These are phyloP conservation scores for Colletotrichum tamarilloi DNA, from an alignment of 2,329 filamentous ascomycete genomes.

Conservation along the genomic window DNA sequence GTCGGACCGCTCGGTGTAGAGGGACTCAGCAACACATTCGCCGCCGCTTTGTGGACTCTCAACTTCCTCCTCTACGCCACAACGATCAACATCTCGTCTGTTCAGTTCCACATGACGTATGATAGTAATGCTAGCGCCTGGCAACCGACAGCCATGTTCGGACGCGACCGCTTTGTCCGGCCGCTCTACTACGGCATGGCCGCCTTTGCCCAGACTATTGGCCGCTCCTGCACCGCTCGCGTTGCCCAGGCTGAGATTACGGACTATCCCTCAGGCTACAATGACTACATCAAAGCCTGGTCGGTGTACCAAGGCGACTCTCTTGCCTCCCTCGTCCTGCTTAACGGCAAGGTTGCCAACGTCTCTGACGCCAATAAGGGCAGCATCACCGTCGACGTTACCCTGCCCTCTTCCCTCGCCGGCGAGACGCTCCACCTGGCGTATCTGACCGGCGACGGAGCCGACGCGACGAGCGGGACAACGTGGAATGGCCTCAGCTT, in stretches of 20 bases:
- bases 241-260: constrained; percentile 21
- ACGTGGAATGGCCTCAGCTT: constrained; percentile 33
- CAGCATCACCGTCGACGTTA: constrained; percentile 16
- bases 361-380: constrained; percentile 24
- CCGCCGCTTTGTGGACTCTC: constrained; percentile 26
- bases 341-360: constrained; percentile 32
- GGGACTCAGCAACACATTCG: constrained; percentile 30
- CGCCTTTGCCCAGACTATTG: constrained; percentile 29
- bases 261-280: constrained; percentile 11
- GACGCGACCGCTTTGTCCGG: constrained; percentile 30
- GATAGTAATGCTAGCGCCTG: constrained; percentile 32
- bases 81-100: constrained; percentile 30
- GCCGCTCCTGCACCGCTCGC: constrained; percentile 28
- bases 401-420: constrained; percentile 22
- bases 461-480: constrained; percentile 26
- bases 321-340: constrained; percentile 23
- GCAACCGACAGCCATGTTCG: constrained; percentile 32
- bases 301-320: constrained; percentile 25
- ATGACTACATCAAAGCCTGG: constrained; percentile 28
- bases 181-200: constrained; percentile 32
- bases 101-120: constrained; percentile 31
- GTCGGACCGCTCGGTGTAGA: constrained; percentile 27
- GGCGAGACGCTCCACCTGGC: constrained; percentile 24
- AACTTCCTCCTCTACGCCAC: constrained; percentile 30
- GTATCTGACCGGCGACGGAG: constrained; percentile 28